Percentiles rank a stretch among this genome's conserved stretches.
Conservation (phyloP, 108 stramenopile species). For the Nannochloropsis oceanica region DNA sequence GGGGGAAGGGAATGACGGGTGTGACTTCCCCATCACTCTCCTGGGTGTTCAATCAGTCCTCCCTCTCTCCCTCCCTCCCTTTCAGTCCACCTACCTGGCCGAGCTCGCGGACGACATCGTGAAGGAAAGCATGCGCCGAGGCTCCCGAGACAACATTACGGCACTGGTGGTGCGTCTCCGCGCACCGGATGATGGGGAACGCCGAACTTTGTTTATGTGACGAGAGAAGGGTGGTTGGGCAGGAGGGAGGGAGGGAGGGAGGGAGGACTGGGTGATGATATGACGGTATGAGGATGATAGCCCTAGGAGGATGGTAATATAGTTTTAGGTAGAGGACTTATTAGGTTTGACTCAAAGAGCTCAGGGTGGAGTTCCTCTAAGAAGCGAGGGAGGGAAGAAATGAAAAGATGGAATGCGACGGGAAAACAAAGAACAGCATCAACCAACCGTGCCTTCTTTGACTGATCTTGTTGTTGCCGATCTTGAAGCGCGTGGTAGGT, state of each 20-base stretch:
- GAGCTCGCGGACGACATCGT: neutral
- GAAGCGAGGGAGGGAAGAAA: too few relatives aligned
- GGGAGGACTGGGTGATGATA: neutral
- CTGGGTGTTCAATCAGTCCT: neutral
- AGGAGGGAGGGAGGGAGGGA: neutral
- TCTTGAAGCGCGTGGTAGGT: too few relatives aligned
- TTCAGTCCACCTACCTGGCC: neutral
- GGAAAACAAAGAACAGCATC: too few relatives aligned
- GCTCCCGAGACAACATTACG: neutral
- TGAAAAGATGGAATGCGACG: too few relatives aligned
- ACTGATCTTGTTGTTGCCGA: too few relatives aligned
- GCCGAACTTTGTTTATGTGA: neutral
- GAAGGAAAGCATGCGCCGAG: neutral
- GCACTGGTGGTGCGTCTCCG: neutral
- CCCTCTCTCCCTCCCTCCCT: neutral
- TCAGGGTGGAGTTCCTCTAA: too few relatives aligned
- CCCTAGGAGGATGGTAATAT: too few relatives aligned
- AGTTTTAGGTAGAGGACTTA: too few relatives aligned
- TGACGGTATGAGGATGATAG: too few relatives aligned
- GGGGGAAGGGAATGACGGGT: neutral
- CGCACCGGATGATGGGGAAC: neutral
- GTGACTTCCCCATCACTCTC: neutral
- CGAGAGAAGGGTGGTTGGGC: neutral
- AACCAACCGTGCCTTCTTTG: too few relatives aligned
- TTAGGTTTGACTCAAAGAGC: too few relatives aligned